Evolutionary conservation across 2,329 filamentous ascomycete species (phyloP).

Genomic region (Eutypella sp.): DNA sequence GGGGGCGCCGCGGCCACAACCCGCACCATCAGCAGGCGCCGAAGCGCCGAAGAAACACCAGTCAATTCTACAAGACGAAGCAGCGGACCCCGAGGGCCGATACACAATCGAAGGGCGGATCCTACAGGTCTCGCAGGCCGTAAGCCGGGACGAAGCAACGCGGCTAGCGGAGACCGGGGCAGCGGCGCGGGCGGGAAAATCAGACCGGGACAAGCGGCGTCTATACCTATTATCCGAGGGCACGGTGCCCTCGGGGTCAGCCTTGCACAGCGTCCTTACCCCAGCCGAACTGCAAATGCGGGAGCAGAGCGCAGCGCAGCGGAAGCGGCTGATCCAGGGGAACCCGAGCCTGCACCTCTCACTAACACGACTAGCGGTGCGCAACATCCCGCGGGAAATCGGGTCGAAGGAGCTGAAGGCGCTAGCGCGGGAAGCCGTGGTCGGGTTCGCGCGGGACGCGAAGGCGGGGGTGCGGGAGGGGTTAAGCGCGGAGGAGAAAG

Average conservation of each 20-base stretch:
- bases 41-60: conserved; percentile 60
- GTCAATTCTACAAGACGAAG: conserved; percentile 84
- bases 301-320: conserved; percentile 79
- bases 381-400: conserved; percentile 82
- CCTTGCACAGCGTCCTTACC: conserved; percentile 71
- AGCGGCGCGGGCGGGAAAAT: conserved; percentile 53
- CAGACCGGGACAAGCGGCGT: conserved; percentile 86
- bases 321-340: conserved; percentile 82
- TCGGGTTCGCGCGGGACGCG: conserved; percentile 88
- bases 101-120: conserved; percentile 91
- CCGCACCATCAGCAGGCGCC: conserved; percentile 39
- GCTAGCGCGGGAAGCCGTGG: conserved; percentile 84
- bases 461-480: conserved; percentile 70
- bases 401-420: conserved; percentile 86
- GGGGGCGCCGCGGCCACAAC: conserved; percentile 58
- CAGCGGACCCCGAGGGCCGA: conserved; percentile 71
- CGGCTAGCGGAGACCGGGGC: conserved; percentile 69
- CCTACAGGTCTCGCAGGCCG: conserved; percentile 77
- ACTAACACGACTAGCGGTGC: conserved; percentile 82
- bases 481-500: conserved; percentile 84
- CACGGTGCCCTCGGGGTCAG: conserved; percentile 69
- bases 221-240: conserved; percentile 87
- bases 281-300: conserved; percentile 81
- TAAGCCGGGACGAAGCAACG: conserved; percentile 75
- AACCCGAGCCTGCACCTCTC: conserved; percentile 88